Base-by-base conservation (phyloP, 139 green algal genomes). In the Chlamydomonas asymmetrica region DNA sequence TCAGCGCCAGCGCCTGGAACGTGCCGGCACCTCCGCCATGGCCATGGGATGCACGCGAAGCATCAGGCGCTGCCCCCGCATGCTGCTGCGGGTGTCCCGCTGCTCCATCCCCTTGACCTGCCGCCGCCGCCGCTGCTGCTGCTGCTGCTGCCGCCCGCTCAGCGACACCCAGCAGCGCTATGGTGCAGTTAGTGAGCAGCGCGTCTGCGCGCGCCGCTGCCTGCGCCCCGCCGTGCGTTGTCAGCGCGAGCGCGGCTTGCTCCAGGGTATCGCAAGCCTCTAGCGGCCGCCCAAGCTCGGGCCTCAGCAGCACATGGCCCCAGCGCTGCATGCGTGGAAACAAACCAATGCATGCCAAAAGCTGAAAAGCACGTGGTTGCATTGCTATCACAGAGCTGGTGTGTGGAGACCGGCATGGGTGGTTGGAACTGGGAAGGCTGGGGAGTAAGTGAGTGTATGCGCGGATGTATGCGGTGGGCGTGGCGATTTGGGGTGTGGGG, bases 261-360 rank as follows among this genome's bases (percentile, higher is more conserved):
- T 92, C 83, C 41, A 82, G 34, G 35, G 63, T 38, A 0, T 86
- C 66, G 52, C 88, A 92, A 1, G 62, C 83, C 50, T 88, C 79
- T 20, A 40, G 74, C 10, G 74, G 18, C 18, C 71, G 74, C 5
- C 63, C 29, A 54, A 91, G 59, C 29, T 59, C 49, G 29, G 82
- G 81, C 1, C 73, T 37, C 71, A 89, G 62, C 66, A 86, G 34
- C 22, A 84, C 38, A 13, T 60, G 8, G 10, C 78, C 82, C 76
- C 84, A 89, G 34, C 65, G 20, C 29, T 72, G 23, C 38, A 48
- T 40, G 35, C 37, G 9, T 25, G 10, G 49, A 34, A n/a, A 20
- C 27, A 25, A 41, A 59, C 25, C 40, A 48, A 16, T 20, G 60
- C n/a, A 41, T n/a, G 60, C 7, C 27, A n/a, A 66, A 66, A 41